Conservation (phyloP, 495 filamentous ascomycete genomes). For the Daldinia concentrica region DNA sequence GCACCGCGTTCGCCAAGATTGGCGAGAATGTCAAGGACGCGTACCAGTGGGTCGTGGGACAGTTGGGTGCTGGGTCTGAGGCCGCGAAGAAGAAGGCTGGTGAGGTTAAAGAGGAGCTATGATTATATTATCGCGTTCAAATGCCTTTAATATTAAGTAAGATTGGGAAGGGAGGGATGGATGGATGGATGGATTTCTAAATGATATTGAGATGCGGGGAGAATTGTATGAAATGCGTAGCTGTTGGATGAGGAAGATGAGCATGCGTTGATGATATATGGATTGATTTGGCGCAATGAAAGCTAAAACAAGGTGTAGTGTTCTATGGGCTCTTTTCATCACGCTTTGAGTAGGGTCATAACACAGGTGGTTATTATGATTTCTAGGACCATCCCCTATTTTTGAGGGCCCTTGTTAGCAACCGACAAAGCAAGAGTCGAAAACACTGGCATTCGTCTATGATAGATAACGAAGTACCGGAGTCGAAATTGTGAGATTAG, state of each 20-base stretch:
- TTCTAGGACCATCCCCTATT: too few species aligned
- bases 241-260: background rate
- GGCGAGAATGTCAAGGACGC: slow-evolving; percentile 59
- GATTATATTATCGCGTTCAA: background rate
- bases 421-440: too few species aligned
- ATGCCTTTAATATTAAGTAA: background rate
- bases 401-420: too few species aligned
- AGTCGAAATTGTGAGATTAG: background rate
- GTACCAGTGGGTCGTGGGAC: slow-evolving; percentile 66
- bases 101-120: slow-evolving; percentile 53
- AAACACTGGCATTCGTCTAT: too few species aligned
- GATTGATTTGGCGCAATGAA: background rate
- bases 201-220: background rate
- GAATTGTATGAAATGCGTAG: background rate
- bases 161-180: background rate
- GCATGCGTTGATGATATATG: background rate
- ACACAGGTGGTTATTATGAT: too few species aligned
- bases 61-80: slow-evolving; percentile 69
- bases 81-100: slow-evolving; percentile 67
- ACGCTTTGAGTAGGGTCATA: background rate
- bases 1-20: slow-evolving; percentile 71
- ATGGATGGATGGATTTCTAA: background rate
- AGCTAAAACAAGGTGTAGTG: background rate
- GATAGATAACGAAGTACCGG: too few species aligned
- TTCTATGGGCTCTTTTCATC: background rate